A percentile compares a stretch with the other conserved stretches of the same genome.
Conservation (phyloP, 805 yeast genomes). For the Komagataella kurtzmanii region DNA sequence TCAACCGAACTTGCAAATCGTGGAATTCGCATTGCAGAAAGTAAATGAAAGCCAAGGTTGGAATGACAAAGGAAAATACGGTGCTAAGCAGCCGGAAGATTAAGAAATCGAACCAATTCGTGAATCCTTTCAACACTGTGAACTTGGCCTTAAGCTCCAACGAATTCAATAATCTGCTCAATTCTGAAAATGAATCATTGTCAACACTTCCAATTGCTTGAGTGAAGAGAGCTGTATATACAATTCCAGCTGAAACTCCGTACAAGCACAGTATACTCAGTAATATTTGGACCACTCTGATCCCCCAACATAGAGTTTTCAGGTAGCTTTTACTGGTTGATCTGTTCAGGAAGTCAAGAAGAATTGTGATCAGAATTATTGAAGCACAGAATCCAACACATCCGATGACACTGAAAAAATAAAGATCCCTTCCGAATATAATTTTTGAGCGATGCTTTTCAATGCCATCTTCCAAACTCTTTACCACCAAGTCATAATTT, state of each 20-base stretch:
- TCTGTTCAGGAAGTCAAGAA: not conserved
- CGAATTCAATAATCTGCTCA: not conserved
- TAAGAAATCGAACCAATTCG: not conserved
- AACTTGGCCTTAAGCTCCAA: not conserved
- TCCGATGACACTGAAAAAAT: not conserved
- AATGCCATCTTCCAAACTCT: not conserved
- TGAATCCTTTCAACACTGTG: not conserved
- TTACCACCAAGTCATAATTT: not conserved
- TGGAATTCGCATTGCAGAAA: not conserved
- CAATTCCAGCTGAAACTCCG: not conserved
- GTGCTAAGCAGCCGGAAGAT: not conserved
- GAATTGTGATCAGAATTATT: not conserved
- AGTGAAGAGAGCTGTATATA: not conserved
- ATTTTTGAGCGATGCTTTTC: not conserved
- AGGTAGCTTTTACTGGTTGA: not conserved
- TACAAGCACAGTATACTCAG: not conserved
- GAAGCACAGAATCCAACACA: not conserved
- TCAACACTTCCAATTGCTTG: not conserved
- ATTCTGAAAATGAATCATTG: not conserved
- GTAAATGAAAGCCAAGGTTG: not conserved
- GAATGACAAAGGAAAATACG: not conserved
- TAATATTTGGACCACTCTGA: not conserved
- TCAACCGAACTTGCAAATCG: not conserved
- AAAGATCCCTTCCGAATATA: not conserved
- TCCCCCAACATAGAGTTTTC: not conserved